Percentiles rank a stretch among this genome's conserved stretches.
These are phyloP conservation scores for Aspergillus caelatus DNA, from an alignment of 2,329 filamentous ascomycete genomes.

Conservation along the genomic window DNA sequence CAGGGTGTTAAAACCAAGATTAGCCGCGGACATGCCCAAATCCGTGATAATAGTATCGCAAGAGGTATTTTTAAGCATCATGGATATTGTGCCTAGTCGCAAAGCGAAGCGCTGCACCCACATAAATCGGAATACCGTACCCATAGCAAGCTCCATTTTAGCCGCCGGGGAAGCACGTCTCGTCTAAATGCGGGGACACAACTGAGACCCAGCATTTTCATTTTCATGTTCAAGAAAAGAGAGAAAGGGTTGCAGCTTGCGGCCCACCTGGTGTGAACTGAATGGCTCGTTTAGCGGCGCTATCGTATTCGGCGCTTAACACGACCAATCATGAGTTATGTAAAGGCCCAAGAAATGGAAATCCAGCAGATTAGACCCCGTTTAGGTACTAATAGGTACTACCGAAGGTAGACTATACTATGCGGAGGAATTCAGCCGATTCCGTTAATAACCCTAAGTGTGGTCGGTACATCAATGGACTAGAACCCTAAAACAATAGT, in stretches of 20 bases:
- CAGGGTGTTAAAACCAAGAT: not conserved
- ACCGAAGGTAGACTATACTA: not conserved
- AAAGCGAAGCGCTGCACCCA: not conserved
- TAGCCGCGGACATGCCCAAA: not conserved
- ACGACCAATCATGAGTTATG: not conserved
- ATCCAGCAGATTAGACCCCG: not conserved
- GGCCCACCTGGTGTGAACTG: not conserved
- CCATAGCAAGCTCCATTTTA: not conserved
- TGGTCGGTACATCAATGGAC: no score
- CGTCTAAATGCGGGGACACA: not conserved
- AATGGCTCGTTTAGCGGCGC: not conserved
- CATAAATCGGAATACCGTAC: not conserved
- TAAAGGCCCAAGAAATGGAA: not conserved
- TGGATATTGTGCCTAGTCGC: not conserved
- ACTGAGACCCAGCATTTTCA: not conserved
- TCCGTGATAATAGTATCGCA: not conserved
- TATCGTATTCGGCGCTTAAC: not conserved
- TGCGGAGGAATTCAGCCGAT: not conserved
- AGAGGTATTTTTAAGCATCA: not conserved
- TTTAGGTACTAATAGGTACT: not conserved
- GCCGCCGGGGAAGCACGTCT: not conserved
- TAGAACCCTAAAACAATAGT: not conserved
- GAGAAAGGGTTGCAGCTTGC: not conserved
- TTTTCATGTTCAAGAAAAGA: not conserved
- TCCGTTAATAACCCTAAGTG: not conserved